Evolutionary conservation across 2,329 filamentous ascomycete species (phyloP).

Genomic region (Pseudogymnoascus sp.): DNA sequence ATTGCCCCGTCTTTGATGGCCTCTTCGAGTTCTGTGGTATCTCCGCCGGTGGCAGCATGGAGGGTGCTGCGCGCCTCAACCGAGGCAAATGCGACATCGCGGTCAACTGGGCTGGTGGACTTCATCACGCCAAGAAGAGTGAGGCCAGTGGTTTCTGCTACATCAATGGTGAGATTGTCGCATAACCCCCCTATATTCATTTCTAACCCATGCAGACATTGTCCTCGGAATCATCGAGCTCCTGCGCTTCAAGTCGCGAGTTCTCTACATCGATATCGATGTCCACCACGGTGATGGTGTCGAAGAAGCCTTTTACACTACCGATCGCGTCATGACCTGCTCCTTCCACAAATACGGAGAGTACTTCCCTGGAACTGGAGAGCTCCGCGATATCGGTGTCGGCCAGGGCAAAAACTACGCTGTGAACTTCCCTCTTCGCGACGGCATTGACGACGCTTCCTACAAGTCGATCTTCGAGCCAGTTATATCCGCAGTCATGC

Average conservation of each 20-base stretch:
- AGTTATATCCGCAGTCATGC: constrained; percentile 79
- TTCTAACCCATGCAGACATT: constrained; percentile 61
- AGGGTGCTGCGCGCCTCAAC: constrained; percentile 82
- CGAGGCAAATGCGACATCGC: constrained; percentile 92
- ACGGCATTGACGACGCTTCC: constrained; percentile 81
- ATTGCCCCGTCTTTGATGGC: constrained; percentile 95
- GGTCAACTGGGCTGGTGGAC: constrained; percentile 94
- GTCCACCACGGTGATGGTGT: constrained; percentile 92
- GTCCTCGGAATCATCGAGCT: constrained; percentile 92
- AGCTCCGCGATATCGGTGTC: constrained; percentile 76
- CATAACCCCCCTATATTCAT: constrained; percentile 29
- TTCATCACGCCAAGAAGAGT: constrained; percentile 95
- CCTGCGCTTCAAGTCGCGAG: constrained; percentile 79
- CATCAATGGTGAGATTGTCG: constrained; percentile 65
- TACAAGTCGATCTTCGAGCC: constrained; percentile 89
- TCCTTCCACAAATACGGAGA: constrained; percentile 96
- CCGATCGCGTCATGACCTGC: constrained; percentile 84
- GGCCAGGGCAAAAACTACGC: constrained; percentile 84
- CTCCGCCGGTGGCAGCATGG: constrained; percentile 88
- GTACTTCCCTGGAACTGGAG: constrained; percentile 89
- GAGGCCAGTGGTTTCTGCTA: constrained; percentile 98
- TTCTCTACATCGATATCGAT: constrained; percentile 97
- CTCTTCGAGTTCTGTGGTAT: constrained; percentile 96
- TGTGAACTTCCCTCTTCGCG: constrained; percentile 83
- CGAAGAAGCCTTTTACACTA: constrained; percentile 88